A percentile compares a stretch with the other conserved stretches of the same genome.
phyloP scores from a whole-genome alignment of 306 rosid species.

The Gillenia trifoliata region DNA sequence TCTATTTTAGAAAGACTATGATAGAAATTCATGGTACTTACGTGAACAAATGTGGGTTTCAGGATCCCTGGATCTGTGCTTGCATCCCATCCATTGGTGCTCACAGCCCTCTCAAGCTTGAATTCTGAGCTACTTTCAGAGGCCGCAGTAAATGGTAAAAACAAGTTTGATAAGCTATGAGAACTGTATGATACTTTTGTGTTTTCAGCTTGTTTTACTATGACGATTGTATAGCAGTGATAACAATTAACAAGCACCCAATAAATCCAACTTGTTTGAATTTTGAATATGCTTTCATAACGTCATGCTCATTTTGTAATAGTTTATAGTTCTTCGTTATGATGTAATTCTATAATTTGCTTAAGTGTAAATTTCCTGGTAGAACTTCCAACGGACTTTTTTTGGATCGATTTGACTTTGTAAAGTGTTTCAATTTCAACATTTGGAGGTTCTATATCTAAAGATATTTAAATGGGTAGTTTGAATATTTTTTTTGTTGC shows the following conservation, averaged over 20 bases:
- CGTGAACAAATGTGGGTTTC: slow-evolving; percentile 34
- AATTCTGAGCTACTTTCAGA: slow-evolving; percentile 84
- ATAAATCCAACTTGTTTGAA: neutral
- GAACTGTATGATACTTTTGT: neutral
- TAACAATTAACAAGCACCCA: neutral
- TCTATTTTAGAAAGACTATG: neutral
- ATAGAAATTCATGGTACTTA: neutral
- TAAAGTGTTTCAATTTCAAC: neutral
- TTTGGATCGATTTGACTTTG: neutral
- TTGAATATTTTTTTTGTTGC: neutral
- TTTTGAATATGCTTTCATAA: neutral
- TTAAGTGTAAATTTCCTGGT: neutral
- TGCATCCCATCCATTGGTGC: slow-evolving; percentile 89
- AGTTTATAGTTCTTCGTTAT: neutral
- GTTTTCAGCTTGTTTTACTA: neutral
- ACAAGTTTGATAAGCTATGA: neutral
- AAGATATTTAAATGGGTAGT: neutral
- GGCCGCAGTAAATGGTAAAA: slow-evolving; percentile 94
- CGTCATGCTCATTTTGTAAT: neutral
- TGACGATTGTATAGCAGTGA: neutral
- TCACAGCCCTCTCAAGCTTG: slow-evolving; percentile 87
- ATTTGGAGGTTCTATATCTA: neutral
- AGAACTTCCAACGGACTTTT: neutral
- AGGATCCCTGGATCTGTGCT: slow-evolving; percentile 92
- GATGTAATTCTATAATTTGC: neutral